Evolutionary conservation across 1,139 yeast genomes (phyloP).

Genomic region (Pichia sp.): DNA sequence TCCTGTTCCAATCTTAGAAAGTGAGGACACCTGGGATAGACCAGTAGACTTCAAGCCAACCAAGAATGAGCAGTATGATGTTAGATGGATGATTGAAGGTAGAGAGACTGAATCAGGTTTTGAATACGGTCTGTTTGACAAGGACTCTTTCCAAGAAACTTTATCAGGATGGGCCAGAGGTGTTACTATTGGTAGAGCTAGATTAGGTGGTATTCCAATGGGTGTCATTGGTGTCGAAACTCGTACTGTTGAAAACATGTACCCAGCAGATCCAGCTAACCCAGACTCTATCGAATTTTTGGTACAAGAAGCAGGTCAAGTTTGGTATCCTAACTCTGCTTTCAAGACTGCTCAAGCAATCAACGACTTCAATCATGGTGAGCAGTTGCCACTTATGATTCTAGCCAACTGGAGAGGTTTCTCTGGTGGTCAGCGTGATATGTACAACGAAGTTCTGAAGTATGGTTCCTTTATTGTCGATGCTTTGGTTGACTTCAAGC

Average conservation of each 20-base stretch:
- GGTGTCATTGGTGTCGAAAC: conserved; percentile 98
- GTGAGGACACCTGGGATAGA: conserved; percentile 89
- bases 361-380: conserved; percentile 95
- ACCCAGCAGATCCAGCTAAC: conserved; percentile 98
- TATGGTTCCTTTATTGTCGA: conserved; percentile 96
- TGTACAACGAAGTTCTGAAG: conserved; percentile 96
- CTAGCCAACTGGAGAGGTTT: conserved; percentile 99
- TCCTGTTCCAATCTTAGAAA: conserved; percentile 87
- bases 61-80: conserved; percentile 75
- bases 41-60: conserved; percentile 78
- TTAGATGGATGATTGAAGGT: conserved; percentile 93
- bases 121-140: conserved; percentile 87
- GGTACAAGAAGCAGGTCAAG: conserved; percentile 97
- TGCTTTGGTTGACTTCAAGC: conserved; percentile 92
- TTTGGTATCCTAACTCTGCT: conserved; percentile 99
- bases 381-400: conserved; percentile 93
- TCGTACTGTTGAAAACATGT: conserved; percentile 77
- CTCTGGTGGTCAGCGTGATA: conserved; percentile 99
- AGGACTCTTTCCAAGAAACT: conserved; percentile 93
- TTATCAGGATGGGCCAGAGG: conserved; percentile 98
- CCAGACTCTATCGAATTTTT: conserved; percentile 86
- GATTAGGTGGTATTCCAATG: conserved; percentile 96
- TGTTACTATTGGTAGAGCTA: conserved; percentile 97
- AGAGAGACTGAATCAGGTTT: conserved; percentile 64
- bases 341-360: conserved; percentile 99